Percentiles rank a stretch among this genome's conserved stretches.
phyloP scores from a whole-genome alignment of 2,329 filamentous ascomycete genomes.

The Exophiala bonariae region DNA sequence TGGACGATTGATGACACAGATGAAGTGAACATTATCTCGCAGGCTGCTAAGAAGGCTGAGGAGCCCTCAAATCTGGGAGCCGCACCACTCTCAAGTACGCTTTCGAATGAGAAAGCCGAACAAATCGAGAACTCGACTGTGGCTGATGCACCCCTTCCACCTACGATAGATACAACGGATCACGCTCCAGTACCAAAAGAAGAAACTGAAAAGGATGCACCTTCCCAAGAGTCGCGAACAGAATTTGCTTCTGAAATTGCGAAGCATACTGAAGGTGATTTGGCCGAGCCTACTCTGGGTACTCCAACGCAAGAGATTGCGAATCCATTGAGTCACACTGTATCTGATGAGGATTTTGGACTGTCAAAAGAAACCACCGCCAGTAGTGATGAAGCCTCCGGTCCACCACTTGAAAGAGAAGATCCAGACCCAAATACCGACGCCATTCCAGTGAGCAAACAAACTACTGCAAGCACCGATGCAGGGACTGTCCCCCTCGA shows the following conservation, averaged over 20 bases:
- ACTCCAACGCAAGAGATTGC: conserved; percentile 34
- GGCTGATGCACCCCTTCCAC: conserved; percentile 47
- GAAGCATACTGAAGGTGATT: conserved; percentile 37
- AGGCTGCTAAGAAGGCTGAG: neutral
- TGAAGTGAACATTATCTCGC: conserved; percentile 18
- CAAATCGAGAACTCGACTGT: conserved; percentile 58
- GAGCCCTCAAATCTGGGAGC: conserved; percentile 3
- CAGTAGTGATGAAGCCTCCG: conserved; percentile 17
- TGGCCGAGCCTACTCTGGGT: conserved; percentile 38
- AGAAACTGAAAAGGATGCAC: conserved; percentile 8
- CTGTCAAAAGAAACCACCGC: conserved; percentile 24
- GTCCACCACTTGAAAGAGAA: conserved; percentile 22
- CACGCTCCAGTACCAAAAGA: conserved; percentile 1
- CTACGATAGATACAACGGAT: conserved; percentile 14
- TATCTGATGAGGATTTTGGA: conserved; percentile 11
- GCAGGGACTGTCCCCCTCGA: conserved; percentile 14
- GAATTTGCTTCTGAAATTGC: conserved; percentile 34
- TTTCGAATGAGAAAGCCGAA: conserved; percentile 63
- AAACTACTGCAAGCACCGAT: conserved; percentile 21
- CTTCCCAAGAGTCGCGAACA: conserved; percentile 10
- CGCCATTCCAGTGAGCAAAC: conserved; percentile 23
- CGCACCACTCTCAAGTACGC: neutral
- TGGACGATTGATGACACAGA: conserved; percentile 28
- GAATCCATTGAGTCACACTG: conserved; percentile 17
- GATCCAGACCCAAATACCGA: conserved; percentile 16